These are phyloP conservation scores for Aspergillus flavus DNA, from an alignment of 2,329 filamentous ascomycete genomes.

Conservation along the genomic window DNA sequence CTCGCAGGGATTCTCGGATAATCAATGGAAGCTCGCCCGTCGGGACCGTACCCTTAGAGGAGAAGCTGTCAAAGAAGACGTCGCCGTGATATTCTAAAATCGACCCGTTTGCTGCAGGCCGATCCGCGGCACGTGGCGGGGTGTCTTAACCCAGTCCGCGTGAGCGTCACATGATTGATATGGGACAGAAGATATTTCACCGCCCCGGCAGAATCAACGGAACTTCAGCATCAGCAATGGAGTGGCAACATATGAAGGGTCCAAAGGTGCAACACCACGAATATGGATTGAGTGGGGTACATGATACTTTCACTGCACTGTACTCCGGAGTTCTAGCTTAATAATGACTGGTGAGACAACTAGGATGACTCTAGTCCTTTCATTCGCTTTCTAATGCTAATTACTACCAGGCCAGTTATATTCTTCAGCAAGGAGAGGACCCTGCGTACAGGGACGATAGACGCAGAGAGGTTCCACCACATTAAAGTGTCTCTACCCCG, in stretches of 20 bases:
- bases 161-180: neutral
- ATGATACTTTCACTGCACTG: neutral
- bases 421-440: neutral
- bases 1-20: slow-evolving; percentile 3
- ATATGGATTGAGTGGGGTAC: neutral
- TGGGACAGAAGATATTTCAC: neutral
- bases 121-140: slow-evolving; percentile 19
- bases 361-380: neutral
- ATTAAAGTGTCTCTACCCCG: neutral
- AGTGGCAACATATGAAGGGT: neutral
- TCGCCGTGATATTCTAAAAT: neutral
- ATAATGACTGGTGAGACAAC: neutral
- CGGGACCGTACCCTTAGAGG: slow-evolving; percentile 12
- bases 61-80: slow-evolving; percentile 1
- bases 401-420: neutral
- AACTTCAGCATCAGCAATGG: neutral
- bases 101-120: slow-evolving; percentile 8
- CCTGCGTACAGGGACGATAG: neutral
- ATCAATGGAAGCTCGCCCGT: slow-evolving; percentile 12
- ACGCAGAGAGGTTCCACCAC: neutral
- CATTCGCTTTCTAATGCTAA: neutral
- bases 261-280: neutral
- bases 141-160: slow-evolving; percentile 2
- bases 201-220: neutral
- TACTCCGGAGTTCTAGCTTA: neutral